Evolutionary conservation across 139 green algal genomes (phyloP).

Genomic region (Tetratostichococcus sp.): DNA sequence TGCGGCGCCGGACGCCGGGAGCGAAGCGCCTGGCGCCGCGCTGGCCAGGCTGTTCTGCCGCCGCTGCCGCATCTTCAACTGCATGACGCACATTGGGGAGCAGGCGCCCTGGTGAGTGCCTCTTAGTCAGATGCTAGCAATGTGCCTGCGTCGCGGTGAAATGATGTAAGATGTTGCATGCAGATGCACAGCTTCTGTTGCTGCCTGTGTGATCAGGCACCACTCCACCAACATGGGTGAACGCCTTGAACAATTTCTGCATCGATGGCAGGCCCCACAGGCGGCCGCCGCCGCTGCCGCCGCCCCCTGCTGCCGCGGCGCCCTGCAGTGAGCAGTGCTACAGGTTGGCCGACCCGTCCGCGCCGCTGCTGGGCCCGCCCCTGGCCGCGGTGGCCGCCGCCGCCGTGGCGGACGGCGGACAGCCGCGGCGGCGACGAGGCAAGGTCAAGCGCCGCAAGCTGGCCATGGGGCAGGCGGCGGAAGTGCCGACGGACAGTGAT

Average conservation of each 20-base stretch:
- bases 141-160: no score
- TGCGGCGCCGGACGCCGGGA: neutral
- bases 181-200: no score
- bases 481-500: neutral
- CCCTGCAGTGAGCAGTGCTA: constrained; percentile 39
- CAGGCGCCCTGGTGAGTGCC: constrained; percentile 5
- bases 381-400: neutral
- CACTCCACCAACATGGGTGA: no score
- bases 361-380: neutral
- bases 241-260: no score
- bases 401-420: neutral
- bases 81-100: constrained; percentile 38
- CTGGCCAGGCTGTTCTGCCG: constrained; percentile 41
- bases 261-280: constrained; percentile 14
- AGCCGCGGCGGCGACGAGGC: neutral
- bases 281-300: constrained; percentile 1
- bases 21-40: neutral
- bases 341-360: neutral
- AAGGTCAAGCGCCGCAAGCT: neutral
- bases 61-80: constrained; percentile 56
- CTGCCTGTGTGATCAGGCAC: no score
- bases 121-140: no score
- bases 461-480: neutral
- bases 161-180: no score
- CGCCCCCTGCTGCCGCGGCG: neutral